Evolutionary conservation across 2,329 filamentous ascomycete species (phyloP).

Genomic region (Hirsutella minnesotensis): DNA sequence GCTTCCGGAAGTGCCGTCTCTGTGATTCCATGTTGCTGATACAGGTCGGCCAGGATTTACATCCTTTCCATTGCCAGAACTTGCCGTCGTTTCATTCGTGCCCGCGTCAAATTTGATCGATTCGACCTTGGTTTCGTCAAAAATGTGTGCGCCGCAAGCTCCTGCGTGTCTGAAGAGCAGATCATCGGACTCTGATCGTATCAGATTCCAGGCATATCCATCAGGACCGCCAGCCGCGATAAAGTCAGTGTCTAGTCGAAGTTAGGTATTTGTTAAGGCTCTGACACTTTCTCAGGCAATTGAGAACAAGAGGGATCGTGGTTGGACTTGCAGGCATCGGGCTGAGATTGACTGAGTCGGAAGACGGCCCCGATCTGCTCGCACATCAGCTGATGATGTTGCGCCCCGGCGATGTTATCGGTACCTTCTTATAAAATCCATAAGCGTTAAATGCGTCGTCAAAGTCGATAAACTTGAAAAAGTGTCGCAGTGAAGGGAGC

Average conservation of each 20-base stretch:
- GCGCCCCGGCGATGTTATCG: background rate
- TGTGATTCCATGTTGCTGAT: slow-evolving; percentile 21
- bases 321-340: slow-evolving; percentile 20
- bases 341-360: slow-evolving; percentile 19
- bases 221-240: slow-evolving; percentile 23
- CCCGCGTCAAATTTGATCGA: slow-evolving; percentile 16
- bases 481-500: slow-evolving; percentile 26
- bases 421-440: slow-evolving; percentile 28
- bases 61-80: background rate
- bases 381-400: background rate
- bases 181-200: slow-evolving; percentile 33
- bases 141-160: slow-evolving; percentile 24
- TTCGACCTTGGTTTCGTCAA: slow-evolving; percentile 26
- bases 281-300: too few species aligned
- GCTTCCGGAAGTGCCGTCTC: slow-evolving; percentile 21
- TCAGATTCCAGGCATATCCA: slow-evolving; percentile 30
- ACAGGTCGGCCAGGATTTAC: slow-evolving; percentile 18
- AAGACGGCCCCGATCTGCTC: slow-evolving; percentile 23
- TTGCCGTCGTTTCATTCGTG: background rate
- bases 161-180: slow-evolving; percentile 30
- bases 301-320: too few species aligned
- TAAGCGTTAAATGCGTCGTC: slow-evolving; percentile 24
- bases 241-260: slow-evolving; percentile 29
- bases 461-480: slow-evolving; percentile 30
- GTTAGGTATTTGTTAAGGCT: too few species aligned